Conservation (phyloP, 2,329 filamentous ascomycete species). For the Botrytis cinerea region DNA sequence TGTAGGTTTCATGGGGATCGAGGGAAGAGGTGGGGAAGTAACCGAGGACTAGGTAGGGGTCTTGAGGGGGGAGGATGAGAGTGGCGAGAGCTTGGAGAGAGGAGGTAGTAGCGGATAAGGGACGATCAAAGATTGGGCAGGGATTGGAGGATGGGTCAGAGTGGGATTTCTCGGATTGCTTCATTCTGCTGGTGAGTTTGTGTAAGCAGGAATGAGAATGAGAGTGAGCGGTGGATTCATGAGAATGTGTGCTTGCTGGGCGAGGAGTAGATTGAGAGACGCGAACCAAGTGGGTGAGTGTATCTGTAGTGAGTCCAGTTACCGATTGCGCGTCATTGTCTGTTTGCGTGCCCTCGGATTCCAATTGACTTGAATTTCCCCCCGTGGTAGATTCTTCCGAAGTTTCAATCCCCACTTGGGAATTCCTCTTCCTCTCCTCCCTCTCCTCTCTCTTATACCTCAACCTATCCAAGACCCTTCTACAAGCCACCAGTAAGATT, state of each 20-base stretch:
- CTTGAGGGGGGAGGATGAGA: not conserved
- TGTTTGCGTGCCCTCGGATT: not conserved
- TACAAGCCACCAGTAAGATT: slow-evolving; percentile 30
- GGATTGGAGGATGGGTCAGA: not conserved
- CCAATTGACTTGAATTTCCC: not conserved
- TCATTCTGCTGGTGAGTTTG: not conserved
- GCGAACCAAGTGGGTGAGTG: not conserved
- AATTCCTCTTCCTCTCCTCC: slow-evolving; percentile 13
- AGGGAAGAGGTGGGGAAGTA: slow-evolving; percentile 14
- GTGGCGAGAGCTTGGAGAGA: not conserved
- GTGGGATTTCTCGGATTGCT: not conserved
- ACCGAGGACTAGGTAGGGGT: slow-evolving; percentile 10
- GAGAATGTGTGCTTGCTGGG: not conserved
- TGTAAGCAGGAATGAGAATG: not conserved
- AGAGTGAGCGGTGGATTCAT: not conserved
- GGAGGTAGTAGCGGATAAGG: not conserved
- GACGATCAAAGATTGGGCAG: not conserved
- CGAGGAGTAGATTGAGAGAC: not conserved
- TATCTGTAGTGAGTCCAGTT: not conserved
- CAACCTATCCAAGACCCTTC: slow-evolving; percentile 26
- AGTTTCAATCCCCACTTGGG: slow-evolving; percentile 20
- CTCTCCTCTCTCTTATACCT: slow-evolving; percentile 27
- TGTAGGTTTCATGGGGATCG: slow-evolving; percentile 16
- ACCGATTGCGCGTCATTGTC: not conserved
- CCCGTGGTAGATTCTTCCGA: not conserved